Conservation (phyloP, 768 basidiomycete species). For the Guyanaporus albipodus region DNA sequence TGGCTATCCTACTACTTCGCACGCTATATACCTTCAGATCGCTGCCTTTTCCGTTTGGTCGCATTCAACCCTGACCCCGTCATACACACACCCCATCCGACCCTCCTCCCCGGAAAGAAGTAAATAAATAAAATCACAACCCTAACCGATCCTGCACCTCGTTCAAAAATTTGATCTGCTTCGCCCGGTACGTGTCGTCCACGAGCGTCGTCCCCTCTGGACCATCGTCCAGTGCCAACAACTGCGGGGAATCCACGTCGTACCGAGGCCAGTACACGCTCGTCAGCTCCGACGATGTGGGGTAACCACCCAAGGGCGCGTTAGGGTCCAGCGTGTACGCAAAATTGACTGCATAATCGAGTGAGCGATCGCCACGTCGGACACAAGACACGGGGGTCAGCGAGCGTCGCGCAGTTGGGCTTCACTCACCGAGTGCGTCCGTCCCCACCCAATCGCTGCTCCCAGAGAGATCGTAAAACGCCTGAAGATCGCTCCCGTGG, state of each 20-base stretch:
- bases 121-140: too few relatives aligned
- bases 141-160: conserved; percentile 9
- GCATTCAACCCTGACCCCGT: too few relatives aligned
- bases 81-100: too few relatives aligned
- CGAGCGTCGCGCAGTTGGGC: too few relatives aligned
- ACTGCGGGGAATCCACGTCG: not conserved
- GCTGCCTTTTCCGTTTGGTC: too few relatives aligned
- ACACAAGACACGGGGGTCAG: too few relatives aligned
- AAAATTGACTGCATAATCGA: conserved; percentile 18
- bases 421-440: conserved; percentile 11
- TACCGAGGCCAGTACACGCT: conserved; percentile 7
- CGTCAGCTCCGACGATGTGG: conserved; percentile 7
- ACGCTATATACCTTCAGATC: too few relatives aligned
- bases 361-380: too few relatives aligned
- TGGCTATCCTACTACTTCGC: too few relatives aligned
- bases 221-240: conserved; percentile 11
- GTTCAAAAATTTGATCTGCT: conserved; percentile 4
- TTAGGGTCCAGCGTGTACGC: conserved; percentile 13
- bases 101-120: too few relatives aligned
- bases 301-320: conserved; percentile 3
- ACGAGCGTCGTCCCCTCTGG: conserved; percentile 9
- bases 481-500: conserved; percentile 16
- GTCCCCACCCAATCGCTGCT: conserved; percentile 11
- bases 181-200: conserved; percentile 5
- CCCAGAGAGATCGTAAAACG: conserved; percentile 10